phyloP scores from a whole-genome alignment of 148 eudicot species.

The Talinum fruticosum region DNA sequence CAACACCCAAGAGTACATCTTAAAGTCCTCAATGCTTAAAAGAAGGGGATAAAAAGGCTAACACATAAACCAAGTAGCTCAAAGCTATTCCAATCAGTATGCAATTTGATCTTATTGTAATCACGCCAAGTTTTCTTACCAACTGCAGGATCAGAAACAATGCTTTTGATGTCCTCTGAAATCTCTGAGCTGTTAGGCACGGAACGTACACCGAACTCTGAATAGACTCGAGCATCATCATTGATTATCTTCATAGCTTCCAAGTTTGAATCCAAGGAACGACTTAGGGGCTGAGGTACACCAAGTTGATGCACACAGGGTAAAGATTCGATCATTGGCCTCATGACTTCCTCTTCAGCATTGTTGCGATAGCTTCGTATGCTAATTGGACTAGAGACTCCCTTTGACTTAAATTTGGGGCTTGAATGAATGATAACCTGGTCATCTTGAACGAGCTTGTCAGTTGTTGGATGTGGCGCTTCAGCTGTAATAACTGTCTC shows the following conservation, averaged over 20 bases:
- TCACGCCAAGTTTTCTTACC: slow-evolving; percentile 48
- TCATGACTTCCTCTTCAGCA: slow-evolving; percentile 25
- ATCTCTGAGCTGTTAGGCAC: slow-evolving; percentile 23
- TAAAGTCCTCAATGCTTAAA: neutral
- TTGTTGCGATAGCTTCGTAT: slow-evolving; percentile 28
- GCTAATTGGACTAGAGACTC: slow-evolving; percentile 37
- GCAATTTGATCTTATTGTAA: neutral
- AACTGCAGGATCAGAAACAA: slow-evolving; percentile 42
- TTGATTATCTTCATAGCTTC: slow-evolving; percentile 29
- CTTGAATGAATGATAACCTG: slow-evolving; percentile 19
- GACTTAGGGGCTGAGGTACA: slow-evolving; percentile 28
- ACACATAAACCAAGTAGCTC: neutral
- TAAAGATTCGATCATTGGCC: slow-evolving; percentile 47
- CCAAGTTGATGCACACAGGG: slow-evolving; percentile 42
- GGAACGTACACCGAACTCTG: slow-evolving; percentile 21
- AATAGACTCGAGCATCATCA: slow-evolving; percentile 22
- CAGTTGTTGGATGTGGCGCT: slow-evolving; percentile 16
- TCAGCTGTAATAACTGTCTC: slow-evolving; percentile 12
- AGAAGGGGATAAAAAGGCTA: neutral
- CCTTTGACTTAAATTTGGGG: slow-evolving; percentile 24
- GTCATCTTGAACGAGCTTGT: slow-evolving; percentile 26
- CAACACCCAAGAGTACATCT: neutral
- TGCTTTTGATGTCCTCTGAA: slow-evolving; percentile 35
- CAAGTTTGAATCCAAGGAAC: slow-evolving; percentile 48
- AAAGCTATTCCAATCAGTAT: neutral